Evolutionary conservation across 768 basidiomycete species (phyloP), one percentile per base, ranked within the genome.

Genomic region (Gautieria morchelliformis): DNA sequence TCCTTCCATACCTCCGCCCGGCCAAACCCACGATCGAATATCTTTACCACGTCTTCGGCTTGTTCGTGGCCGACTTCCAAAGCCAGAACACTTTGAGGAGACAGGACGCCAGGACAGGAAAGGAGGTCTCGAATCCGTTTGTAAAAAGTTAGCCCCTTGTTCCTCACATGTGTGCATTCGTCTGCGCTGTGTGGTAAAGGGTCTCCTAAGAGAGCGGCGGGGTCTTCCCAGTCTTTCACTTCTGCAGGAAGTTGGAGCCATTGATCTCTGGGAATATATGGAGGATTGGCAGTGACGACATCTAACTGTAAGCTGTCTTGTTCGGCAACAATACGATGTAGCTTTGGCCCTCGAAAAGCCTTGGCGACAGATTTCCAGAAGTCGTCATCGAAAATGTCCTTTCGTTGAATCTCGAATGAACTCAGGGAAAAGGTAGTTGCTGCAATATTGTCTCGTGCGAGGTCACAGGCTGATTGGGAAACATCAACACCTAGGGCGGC

Each of bases 21-120:
- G 60, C 63, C 64, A 47, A 89, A 66, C 40, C 71, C 65, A 44
- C 75, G 78, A n/a, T 72, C 72, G 15, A 93, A 73, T 51, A 94
- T 81, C 1, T 64, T 63, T 56, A 77, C 67, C 19, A 94, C 91
- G 1, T 70, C 75, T 2, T 70, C 64, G 15, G 85, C 88, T 71
- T 94, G 92, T 12, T 75, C 74, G 32, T 81, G 74, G 3, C 91
- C 93, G 30, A 93, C 82, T 69, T 95, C 93, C 33, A 95, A 76
- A 3, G 82, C 91, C 37, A 94, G 70, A 44, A 81, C 56, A 37
- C 80, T 86, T 59, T 72, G 69, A 19, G 70, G 64, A 19, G 70
- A 75, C 20, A 89, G 73, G 45, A 91, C 65, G 41, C 75, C 75
- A n/a, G 75, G 64, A 37, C 65, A 69, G 2, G 76, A 72, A 32